Evolutionary conservation across 2,329 filamentous ascomycete genomes (phyloP).

Genomic region (Chrysoporthe puriensis): DNA sequence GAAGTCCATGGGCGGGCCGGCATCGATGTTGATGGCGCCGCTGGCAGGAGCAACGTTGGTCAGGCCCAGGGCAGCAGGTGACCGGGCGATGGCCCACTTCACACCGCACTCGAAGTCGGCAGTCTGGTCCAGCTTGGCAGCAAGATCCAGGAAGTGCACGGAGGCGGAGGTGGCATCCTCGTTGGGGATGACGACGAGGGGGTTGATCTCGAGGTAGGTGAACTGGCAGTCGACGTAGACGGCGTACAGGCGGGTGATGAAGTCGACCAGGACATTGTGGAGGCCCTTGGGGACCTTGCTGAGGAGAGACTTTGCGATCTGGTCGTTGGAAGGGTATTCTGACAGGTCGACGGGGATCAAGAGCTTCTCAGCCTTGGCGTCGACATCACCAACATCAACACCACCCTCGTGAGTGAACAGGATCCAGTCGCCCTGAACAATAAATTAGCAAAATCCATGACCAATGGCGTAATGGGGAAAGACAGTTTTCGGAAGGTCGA

Average conservation of each 20-base stretch:
- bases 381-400: constrained; percentile 99
- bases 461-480: constrained; percentile 30
- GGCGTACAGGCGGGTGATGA: constrained; percentile 96
- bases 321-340: constrained; percentile 93
- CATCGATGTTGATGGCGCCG: constrained; percentile 88
- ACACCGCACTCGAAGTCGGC: constrained; percentile 99
- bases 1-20: constrained; percentile 98
- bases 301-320: constrained; percentile 82
- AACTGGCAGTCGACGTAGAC: constrained; percentile 99
- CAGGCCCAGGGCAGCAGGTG: constrained; percentile 84
- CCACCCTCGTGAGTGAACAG: constrained; percentile 99
- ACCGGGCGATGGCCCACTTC: constrained; percentile 97
- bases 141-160: constrained; percentile 97
- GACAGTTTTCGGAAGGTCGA: constrained; percentile 31
- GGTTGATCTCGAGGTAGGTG: constrained; percentile 99
- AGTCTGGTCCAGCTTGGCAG: constrained; percentile 98
- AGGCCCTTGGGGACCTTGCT: constrained; percentile 93
- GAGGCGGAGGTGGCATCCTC: constrained; percentile 87
- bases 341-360: constrained; percentile 94
- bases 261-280: constrained; percentile 98
- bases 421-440: constrained; percentile 90
- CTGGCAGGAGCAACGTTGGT: constrained; percentile 67
- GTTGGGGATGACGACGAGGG: constrained; percentile 96
- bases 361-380: constrained; percentile 98
- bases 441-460: constrained; percentile 20